phyloP scores from a whole-genome alignment of 208 protist species.

The Perkinsela sp. region DNA sequence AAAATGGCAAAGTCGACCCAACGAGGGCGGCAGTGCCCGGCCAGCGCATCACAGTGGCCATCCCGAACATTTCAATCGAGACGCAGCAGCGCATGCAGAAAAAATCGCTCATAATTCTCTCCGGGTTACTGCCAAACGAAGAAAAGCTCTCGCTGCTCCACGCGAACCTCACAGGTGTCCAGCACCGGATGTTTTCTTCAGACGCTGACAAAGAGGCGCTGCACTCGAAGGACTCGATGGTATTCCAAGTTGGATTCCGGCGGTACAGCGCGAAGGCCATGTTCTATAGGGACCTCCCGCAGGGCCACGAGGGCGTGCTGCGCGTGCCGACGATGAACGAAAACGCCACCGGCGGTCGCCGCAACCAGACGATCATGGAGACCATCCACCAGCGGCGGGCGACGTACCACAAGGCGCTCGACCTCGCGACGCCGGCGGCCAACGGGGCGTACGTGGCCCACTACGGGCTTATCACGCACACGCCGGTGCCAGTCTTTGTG shows the following conservation, averaged over 20 bases:
- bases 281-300: not conserved
- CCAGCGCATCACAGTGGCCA: slow-evolving; percentile 3
- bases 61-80: slow-evolving; percentile 1
- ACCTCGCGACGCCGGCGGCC: slow-evolving; percentile 20
- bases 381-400: not conserved
- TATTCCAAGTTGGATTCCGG: slow-evolving; percentile 27
- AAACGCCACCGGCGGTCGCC: not conserved
- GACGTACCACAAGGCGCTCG: slow-evolving; percentile 1
- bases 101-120: slow-evolving; percentile 9
- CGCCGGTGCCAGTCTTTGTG: slow-evolving; percentile 7
- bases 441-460: slow-evolving; percentile 20
- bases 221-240: slow-evolving; percentile 22
- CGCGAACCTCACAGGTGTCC: not conserved
- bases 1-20: no score
- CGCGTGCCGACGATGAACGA: not conserved
- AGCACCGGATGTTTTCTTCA: slow-evolving; percentile 10
- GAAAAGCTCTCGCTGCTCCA: slow-evolving; percentile 34
- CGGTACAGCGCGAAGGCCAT: slow-evolving; percentile 8
- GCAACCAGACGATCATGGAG: slow-evolving; percentile 21
- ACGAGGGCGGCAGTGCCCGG: slow-evolving; percentile 7
- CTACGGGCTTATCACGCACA: slow-evolving; percentile 7
- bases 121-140: slow-evolving; percentile 24
- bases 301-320: not conserved
- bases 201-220: slow-evolving; percentile 8
- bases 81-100: slow-evolving; percentile 1